Evolutionary conservation across 345 rosid genomes (phyloP).

Genomic region (Noccaea bulbosa): DNA sequence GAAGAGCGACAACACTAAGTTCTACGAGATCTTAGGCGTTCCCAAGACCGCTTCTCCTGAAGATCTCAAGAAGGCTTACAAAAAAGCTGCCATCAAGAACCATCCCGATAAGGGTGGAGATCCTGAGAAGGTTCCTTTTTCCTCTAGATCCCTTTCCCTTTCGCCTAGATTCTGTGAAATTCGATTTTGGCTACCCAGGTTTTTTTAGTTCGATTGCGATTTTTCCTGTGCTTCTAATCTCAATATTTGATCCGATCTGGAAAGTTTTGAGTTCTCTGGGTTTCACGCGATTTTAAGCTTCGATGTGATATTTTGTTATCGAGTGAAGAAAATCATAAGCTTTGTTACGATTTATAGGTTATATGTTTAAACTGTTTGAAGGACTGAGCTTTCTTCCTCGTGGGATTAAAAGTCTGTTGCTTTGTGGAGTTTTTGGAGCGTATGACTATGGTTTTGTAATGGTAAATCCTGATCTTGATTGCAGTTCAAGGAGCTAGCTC

Average conservation of each 20-base stretch:
- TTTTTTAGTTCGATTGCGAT: conserved; percentile 12
- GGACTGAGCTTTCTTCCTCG: neutral
- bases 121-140: conserved; percentile 45
- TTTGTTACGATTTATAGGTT: neutral
- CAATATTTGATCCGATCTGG: conserved; percentile 29
- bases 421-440: neutral
- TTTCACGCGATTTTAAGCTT: neutral
- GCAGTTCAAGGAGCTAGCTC: conserved; percentile 92
- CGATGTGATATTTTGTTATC: neutral
- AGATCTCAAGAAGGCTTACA: conserved; percentile 89
- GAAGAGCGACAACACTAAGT: conserved; percentile 80
- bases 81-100: conserved; percentile 88
- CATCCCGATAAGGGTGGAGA: conserved; percentile 99
- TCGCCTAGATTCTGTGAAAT: conserved; percentile 8
- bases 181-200: neutral
- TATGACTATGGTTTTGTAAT: neutral
- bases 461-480: neutral
- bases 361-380: neutral
- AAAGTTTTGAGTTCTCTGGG: neutral
- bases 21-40: conserved; percentile 85
- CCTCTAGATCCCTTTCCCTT: neutral
- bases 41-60: conserved; percentile 74
- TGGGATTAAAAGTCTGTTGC: neutral
- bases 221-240: neutral
- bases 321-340: neutral